These are phyloP conservation scores for Linderniella brevidens DNA, from an alignment of 257 asterid genomes.

Conservation along the genomic window DNA sequence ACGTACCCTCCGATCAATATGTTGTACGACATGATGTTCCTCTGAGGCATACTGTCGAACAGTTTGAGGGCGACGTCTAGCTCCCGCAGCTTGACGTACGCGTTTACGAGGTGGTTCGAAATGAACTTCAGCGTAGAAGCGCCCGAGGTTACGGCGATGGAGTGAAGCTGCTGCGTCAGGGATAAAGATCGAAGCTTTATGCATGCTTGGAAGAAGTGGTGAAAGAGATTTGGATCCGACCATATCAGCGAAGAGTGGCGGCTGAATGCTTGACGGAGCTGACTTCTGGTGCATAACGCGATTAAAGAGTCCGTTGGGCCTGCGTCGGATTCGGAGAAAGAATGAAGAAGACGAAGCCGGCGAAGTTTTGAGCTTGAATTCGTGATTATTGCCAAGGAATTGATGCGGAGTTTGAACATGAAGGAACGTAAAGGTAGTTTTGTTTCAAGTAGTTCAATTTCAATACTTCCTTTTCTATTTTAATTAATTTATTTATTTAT, in stretches of 20 bases:
- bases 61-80: conserved; percentile 23
- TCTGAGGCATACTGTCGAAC: conserved; percentile 46
- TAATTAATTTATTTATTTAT: no score
- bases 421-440: no score
- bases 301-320: conserved; percentile 15
- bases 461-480: no score
- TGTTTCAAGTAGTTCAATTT: no score
- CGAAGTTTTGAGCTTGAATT: no score
- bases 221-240: conserved; percentile 40
- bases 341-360: no score
- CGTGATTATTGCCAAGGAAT: no score
- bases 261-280: conserved; percentile 35
- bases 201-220: conserved; percentile 55
- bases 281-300: conserved; percentile 34
- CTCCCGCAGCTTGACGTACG: conserved; percentile 40
- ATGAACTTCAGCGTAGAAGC: conserved; percentile 37
- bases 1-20: conserved; percentile 62
- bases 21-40: conserved; percentile 67
- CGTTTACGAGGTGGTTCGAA: conserved; percentile 46
- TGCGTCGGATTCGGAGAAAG: conserved; percentile 9
- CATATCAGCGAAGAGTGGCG: conserved; percentile 24
- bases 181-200: conserved; percentile 27
- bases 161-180: conserved; percentile 48
- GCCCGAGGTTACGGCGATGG: conserved; percentile 38
- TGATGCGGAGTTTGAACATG: no score